Conservation (phyloP, 2,329 filamentous ascomycete species). For the Phialophora chinensis region DNA sequence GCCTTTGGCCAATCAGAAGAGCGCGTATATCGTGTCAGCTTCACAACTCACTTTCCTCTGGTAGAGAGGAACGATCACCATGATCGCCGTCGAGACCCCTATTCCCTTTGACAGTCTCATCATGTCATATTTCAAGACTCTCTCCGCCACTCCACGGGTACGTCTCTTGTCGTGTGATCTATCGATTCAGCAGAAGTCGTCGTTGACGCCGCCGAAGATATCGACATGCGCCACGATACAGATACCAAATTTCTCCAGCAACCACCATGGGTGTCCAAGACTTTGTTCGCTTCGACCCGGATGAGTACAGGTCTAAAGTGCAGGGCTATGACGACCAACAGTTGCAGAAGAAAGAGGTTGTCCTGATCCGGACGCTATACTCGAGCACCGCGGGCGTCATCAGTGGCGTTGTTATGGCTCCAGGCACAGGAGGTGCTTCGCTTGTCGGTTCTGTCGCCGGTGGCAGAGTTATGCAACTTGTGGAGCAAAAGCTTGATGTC, state of each 20-base stretch:
- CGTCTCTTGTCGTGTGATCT: neutral
- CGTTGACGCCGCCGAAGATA: neutral
- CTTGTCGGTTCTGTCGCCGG: constrained; percentile 10
- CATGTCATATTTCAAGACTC: neutral
- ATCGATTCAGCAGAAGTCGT: neutral
- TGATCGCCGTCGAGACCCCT: constrained; percentile 2
- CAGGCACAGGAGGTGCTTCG: constrained; percentile 14
- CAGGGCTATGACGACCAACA: constrained; percentile 7
- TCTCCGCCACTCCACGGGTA: neutral
- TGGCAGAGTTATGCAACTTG: constrained; percentile 15
- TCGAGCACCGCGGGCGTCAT: constrained; percentile 13
- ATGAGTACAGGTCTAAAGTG: constrained; percentile 10
- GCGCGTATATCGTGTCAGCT: neutral
- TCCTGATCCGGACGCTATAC: constrained; percentile 16
- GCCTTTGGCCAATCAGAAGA: neutral
- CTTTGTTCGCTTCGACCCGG: constrained; percentile 14
- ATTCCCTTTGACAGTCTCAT: neutral
- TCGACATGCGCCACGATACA: neutral
- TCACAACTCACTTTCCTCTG: neutral
- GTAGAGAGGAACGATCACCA: neutral
- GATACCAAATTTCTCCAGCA: neutral
- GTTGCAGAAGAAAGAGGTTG: constrained; percentile 15
- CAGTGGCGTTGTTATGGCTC: constrained; percentile 13
- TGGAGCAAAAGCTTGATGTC: constrained; percentile 16
- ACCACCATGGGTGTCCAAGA: constrained; percentile 20